phyloP scores from a whole-genome alignment of 345 rosid genomes.

The Citrus inodora region DNA sequence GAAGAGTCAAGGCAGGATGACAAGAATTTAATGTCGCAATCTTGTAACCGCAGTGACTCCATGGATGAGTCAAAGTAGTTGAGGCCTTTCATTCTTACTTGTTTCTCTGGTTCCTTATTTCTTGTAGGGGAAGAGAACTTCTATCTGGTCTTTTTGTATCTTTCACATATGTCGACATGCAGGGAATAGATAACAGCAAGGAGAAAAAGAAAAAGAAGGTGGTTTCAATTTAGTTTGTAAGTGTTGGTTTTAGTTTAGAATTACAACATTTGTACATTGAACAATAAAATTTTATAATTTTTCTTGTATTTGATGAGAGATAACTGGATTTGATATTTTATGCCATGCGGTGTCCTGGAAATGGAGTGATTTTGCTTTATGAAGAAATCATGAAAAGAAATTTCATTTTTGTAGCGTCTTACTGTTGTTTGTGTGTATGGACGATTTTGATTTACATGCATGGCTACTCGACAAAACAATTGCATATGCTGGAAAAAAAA shows the following conservation, averaged over 20 bases:
- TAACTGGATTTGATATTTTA: neutral
- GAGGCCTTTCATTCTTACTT: neutral
- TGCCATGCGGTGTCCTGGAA: neutral
- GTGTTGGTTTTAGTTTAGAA: neutral
- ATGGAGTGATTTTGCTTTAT: neutral
- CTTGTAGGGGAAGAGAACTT: neutral
- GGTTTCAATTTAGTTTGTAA: neutral
- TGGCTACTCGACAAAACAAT: no score
- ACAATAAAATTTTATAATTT: neutral
- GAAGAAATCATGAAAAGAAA: neutral
- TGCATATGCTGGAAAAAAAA: no score
- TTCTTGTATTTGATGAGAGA: neutral
- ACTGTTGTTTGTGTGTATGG: neutral
- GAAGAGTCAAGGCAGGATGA: conserved; percentile 39
- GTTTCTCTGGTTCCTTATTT: neutral
- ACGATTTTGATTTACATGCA: neutral
- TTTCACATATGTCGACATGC: neutral
- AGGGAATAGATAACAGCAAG: neutral
- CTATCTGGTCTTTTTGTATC: neutral
- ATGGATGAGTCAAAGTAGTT: conserved; percentile 59
- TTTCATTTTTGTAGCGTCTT: no score
- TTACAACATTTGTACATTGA: neutral
- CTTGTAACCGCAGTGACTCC: conserved; percentile 38
- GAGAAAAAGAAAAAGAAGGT: neutral
- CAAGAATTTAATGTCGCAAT: conserved; percentile 36